Conservation (phyloP, 352 stramenopile species). For the Hyphochytrium catenoides region DNA sequence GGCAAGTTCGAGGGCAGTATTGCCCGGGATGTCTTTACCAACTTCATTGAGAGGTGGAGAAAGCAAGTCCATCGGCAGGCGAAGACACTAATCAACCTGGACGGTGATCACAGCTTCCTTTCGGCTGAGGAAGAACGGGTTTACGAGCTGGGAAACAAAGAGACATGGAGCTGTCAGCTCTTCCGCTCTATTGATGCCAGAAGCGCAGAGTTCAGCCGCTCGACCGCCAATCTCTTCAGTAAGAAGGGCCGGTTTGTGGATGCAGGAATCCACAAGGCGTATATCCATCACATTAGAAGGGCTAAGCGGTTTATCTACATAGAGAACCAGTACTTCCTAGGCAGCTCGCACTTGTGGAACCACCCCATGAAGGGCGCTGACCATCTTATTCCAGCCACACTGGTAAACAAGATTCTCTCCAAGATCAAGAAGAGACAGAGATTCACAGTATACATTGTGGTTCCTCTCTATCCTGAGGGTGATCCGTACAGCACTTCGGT, state of each 20-base stretch:
- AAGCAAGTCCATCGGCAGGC: no score
- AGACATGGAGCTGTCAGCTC: no score
- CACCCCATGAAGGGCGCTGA: conserved; percentile 9
- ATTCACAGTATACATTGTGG: conserved; percentile 15
- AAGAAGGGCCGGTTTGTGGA: no score
- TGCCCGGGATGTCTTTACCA: conserved; percentile 11
- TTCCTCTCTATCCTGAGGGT: conserved; percentile 15
- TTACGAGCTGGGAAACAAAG: no score
- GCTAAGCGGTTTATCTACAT: conserved; percentile 17
- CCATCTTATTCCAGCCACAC: conserved; percentile 13
- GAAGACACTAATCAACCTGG: no score
- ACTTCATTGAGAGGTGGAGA: conserved; percentile 16
- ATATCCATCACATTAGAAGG: conserved; percentile 15
- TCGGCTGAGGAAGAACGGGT: no score
- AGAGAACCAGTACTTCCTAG: conserved; percentile 16
- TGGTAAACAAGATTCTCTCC: conserved; percentile 13
- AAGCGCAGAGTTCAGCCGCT: no score
- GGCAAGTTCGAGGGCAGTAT: conserved; percentile 10
- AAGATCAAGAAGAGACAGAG: conserved; percentile 12
- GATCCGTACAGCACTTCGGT: conserved; percentile 8
- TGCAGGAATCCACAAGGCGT: conserved; percentile 12
- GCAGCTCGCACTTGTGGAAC: conserved; percentile 12
- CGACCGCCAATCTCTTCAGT: no score
- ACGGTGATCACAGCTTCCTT: no score
- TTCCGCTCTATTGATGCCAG: no score